Base-by-base conservation (phyloP, 2,329 filamentous ascomycete genomes). In the Calonectria crousiana region DNA sequence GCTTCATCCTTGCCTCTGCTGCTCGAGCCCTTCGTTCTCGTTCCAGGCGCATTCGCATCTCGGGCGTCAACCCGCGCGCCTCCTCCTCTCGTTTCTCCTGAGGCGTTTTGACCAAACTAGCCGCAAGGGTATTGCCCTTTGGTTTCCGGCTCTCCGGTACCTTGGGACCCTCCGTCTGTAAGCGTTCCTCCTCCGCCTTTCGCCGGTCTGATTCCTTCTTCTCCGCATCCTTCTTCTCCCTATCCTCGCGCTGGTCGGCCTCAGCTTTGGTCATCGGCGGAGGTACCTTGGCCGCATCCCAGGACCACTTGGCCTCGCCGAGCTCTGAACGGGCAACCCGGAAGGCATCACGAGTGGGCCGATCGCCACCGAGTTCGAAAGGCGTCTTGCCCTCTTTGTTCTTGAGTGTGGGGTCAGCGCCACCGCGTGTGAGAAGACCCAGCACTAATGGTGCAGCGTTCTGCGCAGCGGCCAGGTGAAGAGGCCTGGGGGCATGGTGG, bases 21-120 rank as follows among this genome's bases (percentile, higher is more conserved):
- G 97, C 97, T 80, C 96, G 92, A 5, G 97, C 97, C 81, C 96
- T 93, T 79, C 95, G 89, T 86, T 99, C 97, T 78, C 97, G 89
- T 84, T 98, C 97, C 69, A 98, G 84, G 82, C 91, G 92, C 90
- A 93, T 91, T 83, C 92, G 91, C 91, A 97, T 96, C 86, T 98
- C 96, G 0, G 95, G 93, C 52, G 95, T 97, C 86, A 98, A 88
- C 0, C 96, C 96, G 76, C 95, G 91, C 64, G 90, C 90, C 84
- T 98, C 95, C 81, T 97, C 95, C 82, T 96, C 94, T 76, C 95
- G 90, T 82, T 90, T 92, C 83, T 98, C 95, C 79, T 95, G 92
- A 0, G 93, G 93, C 23, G 94, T 94, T 88, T 95, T 96, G 76
- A 90, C 89, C 34, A 91, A 85, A 36, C 87, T 88, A 2, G 89